A percentile compares a stretch with the other conserved stretches of the same genome.
These are phyloP conservation scores for Penicillium occitanis DNA, from an alignment of 2,329 filamentous ascomycete species.

Conservation along the genomic window DNA sequence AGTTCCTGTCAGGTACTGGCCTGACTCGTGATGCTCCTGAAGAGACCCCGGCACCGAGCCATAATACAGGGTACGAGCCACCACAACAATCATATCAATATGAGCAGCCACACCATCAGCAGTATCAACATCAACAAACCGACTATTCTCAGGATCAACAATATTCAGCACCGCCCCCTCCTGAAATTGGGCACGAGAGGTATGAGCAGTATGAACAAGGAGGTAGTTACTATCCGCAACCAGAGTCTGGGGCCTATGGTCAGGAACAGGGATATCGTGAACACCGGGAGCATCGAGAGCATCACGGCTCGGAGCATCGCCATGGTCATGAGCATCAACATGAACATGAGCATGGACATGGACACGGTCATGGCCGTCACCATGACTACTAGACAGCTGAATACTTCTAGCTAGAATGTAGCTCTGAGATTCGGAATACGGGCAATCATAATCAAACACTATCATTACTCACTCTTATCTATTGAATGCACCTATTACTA, in stretches of 20 bases:
- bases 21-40: conserved; percentile 15
- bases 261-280: conserved; percentile 18
- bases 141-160: conserved; percentile 16
- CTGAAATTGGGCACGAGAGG: conserved; percentile 10
- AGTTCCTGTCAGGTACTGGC: conserved; percentile 16
- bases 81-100: conserved; percentile 10
- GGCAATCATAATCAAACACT: not conserved
- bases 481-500: not conserved
- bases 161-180: not conserved
- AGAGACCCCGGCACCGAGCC: conserved; percentile 29
- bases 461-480: not conserved
- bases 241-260: conserved; percentile 15
- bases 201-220: conserved; percentile 24
- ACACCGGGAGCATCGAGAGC: conserved; percentile 9
- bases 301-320: conserved; percentile 6
- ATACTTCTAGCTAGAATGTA: not conserved
- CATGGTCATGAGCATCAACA: conserved; percentile 13
- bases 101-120: conserved; percentile 11
- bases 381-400: conserved; percentile 14
- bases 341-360: conserved; percentile 17
- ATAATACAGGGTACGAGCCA: conserved; percentile 25
- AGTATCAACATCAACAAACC: conserved; percentile 9
- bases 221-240: conserved; percentile 23
- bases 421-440: not conserved
- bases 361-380: conserved; percentile 11